Evolutionary conservation across 352 stramenopile genomes (phyloP), one percentile per base, ranked within the genome.

Genomic region (Aphanomyces invadans): DNA sequence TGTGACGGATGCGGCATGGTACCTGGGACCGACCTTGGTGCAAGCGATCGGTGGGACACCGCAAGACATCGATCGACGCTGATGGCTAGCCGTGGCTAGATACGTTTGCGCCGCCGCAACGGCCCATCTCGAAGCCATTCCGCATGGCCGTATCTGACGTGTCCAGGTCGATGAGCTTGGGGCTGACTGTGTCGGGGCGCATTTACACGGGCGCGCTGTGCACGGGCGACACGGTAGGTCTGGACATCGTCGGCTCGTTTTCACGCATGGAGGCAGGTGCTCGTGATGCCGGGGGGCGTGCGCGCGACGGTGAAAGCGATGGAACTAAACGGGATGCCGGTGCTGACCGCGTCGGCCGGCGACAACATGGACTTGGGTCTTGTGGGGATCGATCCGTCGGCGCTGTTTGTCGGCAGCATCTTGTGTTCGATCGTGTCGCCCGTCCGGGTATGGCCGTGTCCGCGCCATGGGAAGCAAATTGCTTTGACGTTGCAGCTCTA

Each of bases 91-190:
- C 7, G 7, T 28, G 2, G 19, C 1, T 65, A 89, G 85, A 95
- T 62, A 70, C 79, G 3, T 92, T 92, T 63, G 66, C 81, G 23
- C 79, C 86, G 25, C 84, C 86, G 21, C 80, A 86, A 68, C 80
- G 85, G 0, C 82, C 90, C 63, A 90, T 92, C 69, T 68, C 78
- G 29, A 94, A 94, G 69, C 78, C 83, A 0, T 92, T 95, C 73
- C 86, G 86, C 31, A 92, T 95, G 83, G 79, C 76, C 17, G 76
- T 95, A 11, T 90, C 86, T 0, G 86, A 95, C 55, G 83, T 95
- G 9, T 91, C 83, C 59, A 92, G 89, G 72, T 92, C 85, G 0
- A 89, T 92, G 78, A 87, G 80, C 49, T 59, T 94, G 0, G 86
- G 86, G 0, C 80, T 87, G 54, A 91, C 80, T 1, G 78, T 94